These are phyloP conservation scores for Calcarisporium arbuscula DNA, from an alignment of 2,329 filamentous ascomycete genomes.

Conservation along the genomic window DNA sequence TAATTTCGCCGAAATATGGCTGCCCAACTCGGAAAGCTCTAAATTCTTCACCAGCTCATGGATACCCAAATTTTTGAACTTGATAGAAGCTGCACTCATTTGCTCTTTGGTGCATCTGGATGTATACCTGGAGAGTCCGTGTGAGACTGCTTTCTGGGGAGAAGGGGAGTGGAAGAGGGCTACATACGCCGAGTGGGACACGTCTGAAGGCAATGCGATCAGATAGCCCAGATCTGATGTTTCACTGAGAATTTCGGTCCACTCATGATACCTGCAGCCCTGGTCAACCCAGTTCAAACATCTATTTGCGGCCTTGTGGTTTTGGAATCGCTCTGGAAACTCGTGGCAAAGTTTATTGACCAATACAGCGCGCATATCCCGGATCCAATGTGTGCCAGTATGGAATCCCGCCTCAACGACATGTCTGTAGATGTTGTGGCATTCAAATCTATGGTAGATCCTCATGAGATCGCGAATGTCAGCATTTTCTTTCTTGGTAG, in stretches of 20 bases:
- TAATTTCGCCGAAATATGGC: constrained; percentile 1
- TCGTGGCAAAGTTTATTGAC: constrained; percentile 1
- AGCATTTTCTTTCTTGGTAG: constrained; percentile 5
- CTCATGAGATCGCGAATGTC: constrained; percentile 4
- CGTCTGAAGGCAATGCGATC: constrained; percentile 1
- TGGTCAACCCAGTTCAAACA: constrained; percentile 5
- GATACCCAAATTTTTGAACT: constrained; percentile 2
- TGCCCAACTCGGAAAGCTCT: constrained; percentile 2
- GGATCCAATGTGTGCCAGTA: constrained; percentile 4
- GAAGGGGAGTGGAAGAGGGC: background rate
- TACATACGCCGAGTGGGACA: constrained; percentile 4
- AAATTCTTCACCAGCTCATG: constrained; percentile 2
- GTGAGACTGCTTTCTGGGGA: no score
- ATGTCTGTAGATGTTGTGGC: constrained; percentile 3
- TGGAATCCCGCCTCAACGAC: constrained; percentile 5
- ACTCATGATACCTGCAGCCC: constrained; percentile 4
- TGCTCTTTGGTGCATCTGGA: constrained; percentile 4
- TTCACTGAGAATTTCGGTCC: constrained; percentile 2
- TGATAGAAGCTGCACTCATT: constrained; percentile 1
- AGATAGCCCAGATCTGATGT: constrained; percentile 3
- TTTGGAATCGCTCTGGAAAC: constrained; percentile 3
- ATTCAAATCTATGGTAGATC: constrained; percentile 6
- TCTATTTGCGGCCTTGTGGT: constrained; percentile 1
- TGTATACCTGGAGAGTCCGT: constrained; percentile 1
- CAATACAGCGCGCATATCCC: constrained; percentile 1